These are phyloP conservation scores for Chrysoporthe austroafricana DNA, from an alignment of 2,329 filamentous ascomycete species.

Conservation along the genomic window DNA sequence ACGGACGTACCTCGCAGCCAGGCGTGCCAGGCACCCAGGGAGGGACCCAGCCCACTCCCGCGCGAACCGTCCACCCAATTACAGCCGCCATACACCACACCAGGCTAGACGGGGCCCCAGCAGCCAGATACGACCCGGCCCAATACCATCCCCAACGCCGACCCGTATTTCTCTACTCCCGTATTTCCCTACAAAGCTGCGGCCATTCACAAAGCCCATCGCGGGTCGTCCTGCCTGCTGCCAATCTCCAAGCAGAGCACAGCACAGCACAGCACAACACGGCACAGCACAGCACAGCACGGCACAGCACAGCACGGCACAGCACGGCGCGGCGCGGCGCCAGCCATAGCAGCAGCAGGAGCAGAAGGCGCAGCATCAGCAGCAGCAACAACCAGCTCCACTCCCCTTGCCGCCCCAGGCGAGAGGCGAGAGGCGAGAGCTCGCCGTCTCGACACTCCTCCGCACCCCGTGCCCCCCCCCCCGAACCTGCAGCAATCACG, in stretches of 20 bases:
- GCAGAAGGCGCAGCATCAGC: too few relatives aligned
- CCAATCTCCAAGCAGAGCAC: conserved; percentile 31
- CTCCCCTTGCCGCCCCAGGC: background rate
- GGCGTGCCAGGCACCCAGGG: background rate
- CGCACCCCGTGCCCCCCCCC: conserved; percentile 1
- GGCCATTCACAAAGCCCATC: conserved; percentile 44
- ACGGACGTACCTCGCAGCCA: background rate
- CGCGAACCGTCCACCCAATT: conserved; percentile 7
- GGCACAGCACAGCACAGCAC: background rate
- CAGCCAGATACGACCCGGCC: background rate
- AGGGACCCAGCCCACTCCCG: conserved; percentile 1
- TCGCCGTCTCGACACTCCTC: background rate
- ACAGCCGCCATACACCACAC: conserved; percentile 4
- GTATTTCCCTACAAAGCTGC: conserved; percentile 37
- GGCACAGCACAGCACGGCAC: background rate
- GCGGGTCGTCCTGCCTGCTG: conserved; percentile 34
- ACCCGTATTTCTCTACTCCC: conserved; percentile 17
- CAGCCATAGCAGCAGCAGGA: conserved; percentile 1
- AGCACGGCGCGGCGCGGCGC: background rate
- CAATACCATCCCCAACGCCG: conserved; percentile 6
- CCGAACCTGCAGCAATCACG: background rate
- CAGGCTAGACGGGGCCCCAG: conserved; percentile 6
- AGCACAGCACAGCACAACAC: background rate
- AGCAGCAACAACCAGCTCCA: too few relatives aligned
- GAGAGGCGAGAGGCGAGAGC: background rate